Conservation (phyloP, 2,329 filamentous ascomycete genomes). For the Hansfordia pulvinata region DNA sequence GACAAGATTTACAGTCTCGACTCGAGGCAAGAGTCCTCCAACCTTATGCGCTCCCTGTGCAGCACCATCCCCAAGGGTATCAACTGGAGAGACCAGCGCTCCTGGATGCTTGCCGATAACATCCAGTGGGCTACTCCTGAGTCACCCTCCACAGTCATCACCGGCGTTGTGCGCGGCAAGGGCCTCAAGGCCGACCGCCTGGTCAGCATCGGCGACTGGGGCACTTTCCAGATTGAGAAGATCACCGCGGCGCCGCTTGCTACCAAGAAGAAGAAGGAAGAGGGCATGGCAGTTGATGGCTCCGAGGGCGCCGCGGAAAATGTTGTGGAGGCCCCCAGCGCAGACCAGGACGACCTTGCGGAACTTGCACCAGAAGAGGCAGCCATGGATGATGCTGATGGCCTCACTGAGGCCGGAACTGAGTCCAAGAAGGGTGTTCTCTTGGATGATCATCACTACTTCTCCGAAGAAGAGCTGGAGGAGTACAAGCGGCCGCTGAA, state of each 20-base stretch:
- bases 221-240: constrained; percentile 82
- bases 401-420: constrained; percentile 32
- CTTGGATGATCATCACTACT: constrained; percentile 95
- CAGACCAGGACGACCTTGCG: constrained; percentile 71
- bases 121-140: constrained; percentile 54
- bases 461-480: constrained; percentile 69
- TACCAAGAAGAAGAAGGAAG: constrained; percentile 45
- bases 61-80: constrained; percentile 87
- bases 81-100: constrained; percentile 88
- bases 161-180: constrained; percentile 74
- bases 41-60: constrained; percentile 81
- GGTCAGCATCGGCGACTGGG: constrained; percentile 87
- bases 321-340: constrained; percentile 56
- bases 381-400: constrained; percentile 45
- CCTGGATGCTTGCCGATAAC: constrained; percentile 87
- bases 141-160: constrained; percentile 56
- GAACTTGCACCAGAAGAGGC: constrained; percentile 79
- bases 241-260: constrained; percentile 65
- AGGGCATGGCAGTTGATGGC: constrained; percentile 56
- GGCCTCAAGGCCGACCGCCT: constrained; percentile 82
- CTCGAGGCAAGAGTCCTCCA: constrained; percentile 79
- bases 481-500: constrained; percentile 52
- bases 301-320: constrained; percentile 34
- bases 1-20: constrained; percentile 87
- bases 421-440: constrained; percentile 74